Evolutionary conservation across 2,329 filamentous ascomycete genomes (phyloP), one percentile per base, ranked within the genome.

Genomic region (Chaetomiaceae sp.): DNA sequence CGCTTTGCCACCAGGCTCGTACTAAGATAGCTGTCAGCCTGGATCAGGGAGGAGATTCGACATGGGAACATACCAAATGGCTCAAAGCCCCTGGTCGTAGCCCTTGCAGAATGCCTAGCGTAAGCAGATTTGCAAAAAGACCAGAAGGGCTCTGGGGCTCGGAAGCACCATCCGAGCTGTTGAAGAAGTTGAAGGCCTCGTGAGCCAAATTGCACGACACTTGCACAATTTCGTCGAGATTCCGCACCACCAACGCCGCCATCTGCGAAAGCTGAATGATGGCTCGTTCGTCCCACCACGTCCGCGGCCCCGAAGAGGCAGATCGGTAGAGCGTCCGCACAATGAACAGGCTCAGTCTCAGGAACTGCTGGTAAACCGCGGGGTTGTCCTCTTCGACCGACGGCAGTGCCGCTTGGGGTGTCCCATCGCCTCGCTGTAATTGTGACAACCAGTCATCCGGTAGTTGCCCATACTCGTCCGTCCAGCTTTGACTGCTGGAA

Each of bases 291-390:
- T 37, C 46, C 56, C 56, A 59, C 11, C 49, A 27, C 17, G 27
- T 34, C 11, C 19, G 38, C 12, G 41, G 9, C 9, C 39, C 43
- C 14, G 47, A 34, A 6, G 49, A 29, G 27, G 51, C 55, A 7
- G 33, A 36, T 26, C 65, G 64, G 51, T 74, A 75, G 3, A 76
- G 61, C 17, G 63, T 57, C 12, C 65, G 60, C 10, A 65, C 60
- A 9, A 69, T 50, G 15, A 65, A 65, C 2, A 73, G 53, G 15
- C 64, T 59, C 24, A 68, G 58, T 6, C 68, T 59, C n/a, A 72
- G 53, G 38, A 70, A 72, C 3, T 57, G 50, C 22, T 48, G 48
- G 10, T 58, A 60, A 8, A 61, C 54, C 33, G 53, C 47, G 2
- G 53, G 51, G 15, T 47, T 46, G 11, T 53, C 38, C 26, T 55